These are phyloP conservation scores for Leptodontidium sp. DNA, from an alignment of 2,329 filamentous ascomycete species.

Conservation along the genomic window DNA sequence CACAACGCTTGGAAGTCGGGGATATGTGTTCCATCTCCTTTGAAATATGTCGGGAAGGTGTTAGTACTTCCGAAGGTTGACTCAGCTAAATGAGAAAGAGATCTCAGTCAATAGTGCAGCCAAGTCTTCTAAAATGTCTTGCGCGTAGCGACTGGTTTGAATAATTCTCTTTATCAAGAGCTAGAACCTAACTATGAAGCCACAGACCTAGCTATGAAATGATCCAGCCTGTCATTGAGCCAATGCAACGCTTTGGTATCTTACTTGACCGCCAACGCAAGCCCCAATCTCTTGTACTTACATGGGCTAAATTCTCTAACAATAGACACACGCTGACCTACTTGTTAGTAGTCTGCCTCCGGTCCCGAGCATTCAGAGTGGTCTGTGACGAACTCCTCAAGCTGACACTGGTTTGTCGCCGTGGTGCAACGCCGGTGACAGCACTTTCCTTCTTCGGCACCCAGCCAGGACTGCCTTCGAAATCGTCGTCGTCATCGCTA, in stretches of 20 bases:
- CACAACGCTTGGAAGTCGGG: background rate
- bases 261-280: background rate
- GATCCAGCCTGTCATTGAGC: background rate
- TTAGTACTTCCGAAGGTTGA: background rate
- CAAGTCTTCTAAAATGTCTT: too few species aligned
- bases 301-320: background rate
- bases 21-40: background rate
- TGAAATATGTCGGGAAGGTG: background rate
- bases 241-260: background rate
- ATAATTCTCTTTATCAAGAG: background rate
- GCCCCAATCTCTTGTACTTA: constrained; percentile 1
- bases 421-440: constrained; percentile 24
- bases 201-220: background rate
- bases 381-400: constrained; percentile 34
- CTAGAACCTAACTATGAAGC: background rate
- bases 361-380: constrained; percentile 32
- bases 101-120: too few species aligned
- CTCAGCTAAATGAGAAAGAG: background rate
- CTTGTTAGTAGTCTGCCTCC: constrained; percentile 28
- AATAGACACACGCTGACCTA: constrained; percentile 19
- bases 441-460: constrained; percentile 32
- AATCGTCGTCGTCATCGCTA: constrained; percentile 28
- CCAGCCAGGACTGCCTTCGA: constrained; percentile 30
- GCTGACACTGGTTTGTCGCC: constrained; percentile 28
- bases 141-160: background rate